These are phyloP conservation scores for Graphilbum ipis-grandicollis DNA, from an alignment of 2,329 filamentous ascomycete genomes.

Conservation along the genomic window DNA sequence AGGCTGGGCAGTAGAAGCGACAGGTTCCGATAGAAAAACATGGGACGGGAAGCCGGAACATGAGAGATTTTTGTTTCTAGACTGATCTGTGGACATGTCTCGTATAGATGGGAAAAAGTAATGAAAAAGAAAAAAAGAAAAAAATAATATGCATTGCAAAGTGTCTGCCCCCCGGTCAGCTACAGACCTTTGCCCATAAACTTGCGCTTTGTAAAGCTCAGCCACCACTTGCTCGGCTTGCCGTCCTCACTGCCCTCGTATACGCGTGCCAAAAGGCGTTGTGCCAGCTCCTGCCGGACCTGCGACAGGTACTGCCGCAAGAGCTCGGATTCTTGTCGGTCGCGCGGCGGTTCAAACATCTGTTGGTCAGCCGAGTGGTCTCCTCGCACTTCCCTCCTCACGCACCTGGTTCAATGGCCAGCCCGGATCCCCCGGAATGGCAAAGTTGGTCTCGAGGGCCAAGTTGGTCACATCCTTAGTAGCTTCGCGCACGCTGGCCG, in stretches of 20 bases:
- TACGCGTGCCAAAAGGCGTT: conserved; percentile 66
- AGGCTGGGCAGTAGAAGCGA: not conserved
- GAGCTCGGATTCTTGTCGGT: conserved; percentile 77
- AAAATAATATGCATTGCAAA: too few species aligned
- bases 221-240: conserved; percentile 75
- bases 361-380: conserved; percentile 12
- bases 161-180: conserved; percentile 12
- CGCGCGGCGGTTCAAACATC: conserved; percentile 79
- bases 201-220: conserved; percentile 97
- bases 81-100: too few species aligned
- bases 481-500: conserved; percentile 40
- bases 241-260: conserved; percentile 63
- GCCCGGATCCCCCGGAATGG: conserved; percentile 79
- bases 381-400: not conserved
- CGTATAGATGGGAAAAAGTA: too few species aligned
- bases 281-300: conserved; percentile 80
- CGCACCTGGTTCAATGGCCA: conserved; percentile 83
- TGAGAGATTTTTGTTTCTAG: too few species aligned
- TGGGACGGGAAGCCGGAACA: not conserved
- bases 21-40: not conserved
- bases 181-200: conserved; percentile 93
- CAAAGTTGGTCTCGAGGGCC: conserved; percentile 84
- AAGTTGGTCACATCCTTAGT: conserved; percentile 71
- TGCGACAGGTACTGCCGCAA: conserved; percentile 82
- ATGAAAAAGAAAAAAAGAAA: too few species aligned